Evolutionary conservation across 1,139 yeast species (phyloP).

Genomic region (Debaryomyces nepalensis): DNA sequence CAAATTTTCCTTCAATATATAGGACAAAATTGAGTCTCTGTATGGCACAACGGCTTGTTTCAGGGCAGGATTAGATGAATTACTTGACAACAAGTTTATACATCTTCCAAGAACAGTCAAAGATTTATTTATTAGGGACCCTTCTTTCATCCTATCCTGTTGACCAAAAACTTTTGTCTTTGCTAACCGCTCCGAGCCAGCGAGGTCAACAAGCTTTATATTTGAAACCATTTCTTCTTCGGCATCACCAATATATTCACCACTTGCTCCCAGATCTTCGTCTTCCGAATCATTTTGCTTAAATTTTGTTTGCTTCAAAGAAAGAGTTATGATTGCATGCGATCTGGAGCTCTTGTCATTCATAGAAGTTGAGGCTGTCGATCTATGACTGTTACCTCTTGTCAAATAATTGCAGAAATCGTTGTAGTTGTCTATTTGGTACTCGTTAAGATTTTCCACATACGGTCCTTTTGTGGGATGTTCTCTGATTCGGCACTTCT

Average conservation of each 20-base stretch:
- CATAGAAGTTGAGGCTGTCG: conserved; percentile 73
- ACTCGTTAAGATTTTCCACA: conserved; percentile 65
- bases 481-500: conserved; percentile 57
- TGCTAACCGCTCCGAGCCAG: conserved; percentile 76
- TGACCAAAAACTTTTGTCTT: conserved; percentile 68
- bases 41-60: conserved; percentile 58
- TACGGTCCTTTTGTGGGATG: conserved; percentile 68
- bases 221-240: conserved; percentile 60
- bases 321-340: conserved; percentile 74
- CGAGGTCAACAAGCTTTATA: conserved; percentile 74
- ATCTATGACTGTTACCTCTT: conserved; percentile 55
- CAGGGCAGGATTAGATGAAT: conserved; percentile 21
- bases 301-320: conserved; percentile 59
- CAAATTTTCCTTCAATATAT: conserved; percentile 70
- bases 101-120: conserved; percentile 78
- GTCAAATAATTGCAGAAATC: conserved; percentile 50
- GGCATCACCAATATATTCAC: conserved; percentile 47
- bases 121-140: conserved; percentile 74
- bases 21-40: conserved; percentile 73
- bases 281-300: conserved; percentile 39
- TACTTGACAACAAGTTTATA: conserved; percentile 57
- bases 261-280: conserved; percentile 21
- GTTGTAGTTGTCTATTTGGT: conserved; percentile 42
- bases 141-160: conserved; percentile 67
- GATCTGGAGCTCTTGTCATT: conserved; percentile 74